Evolutionary conservation across 768 basidiomycete species (phyloP).

Genomic region (Lactarius akahatsu): DNA sequence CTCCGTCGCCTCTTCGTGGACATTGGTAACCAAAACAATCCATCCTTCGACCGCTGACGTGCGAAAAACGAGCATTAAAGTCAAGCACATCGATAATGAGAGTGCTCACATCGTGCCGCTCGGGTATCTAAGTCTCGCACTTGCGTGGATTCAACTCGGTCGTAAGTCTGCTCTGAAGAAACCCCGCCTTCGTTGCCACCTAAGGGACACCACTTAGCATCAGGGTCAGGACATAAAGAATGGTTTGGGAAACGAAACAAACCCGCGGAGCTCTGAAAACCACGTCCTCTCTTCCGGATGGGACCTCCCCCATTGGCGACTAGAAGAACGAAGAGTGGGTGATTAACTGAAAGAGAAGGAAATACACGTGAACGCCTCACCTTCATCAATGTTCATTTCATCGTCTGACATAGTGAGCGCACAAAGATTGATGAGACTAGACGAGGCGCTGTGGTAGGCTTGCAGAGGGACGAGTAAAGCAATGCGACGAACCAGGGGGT

Average conservation of each 20-base stretch:
- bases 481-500: not conserved
- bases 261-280: constrained; percentile 74
- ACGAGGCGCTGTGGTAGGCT: not conserved
- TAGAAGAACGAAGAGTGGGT: constrained; percentile 30
- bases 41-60: constrained; percentile 91
- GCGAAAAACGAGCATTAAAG: constrained; percentile 11
- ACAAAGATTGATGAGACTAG: constrained; percentile 1
- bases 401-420: constrained; percentile 78
- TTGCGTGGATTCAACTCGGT: constrained; percentile 71
- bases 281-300: constrained; percentile 77
- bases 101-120: constrained; percentile 77
- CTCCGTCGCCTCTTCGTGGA: constrained; percentile 98
- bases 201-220: constrained; percentile 31
- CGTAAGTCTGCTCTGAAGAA: constrained; percentile 69
- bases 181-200: constrained; percentile 63
- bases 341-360: constrained; percentile 3
- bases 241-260: constrained; percentile 27
- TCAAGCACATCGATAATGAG: constrained; percentile 25
- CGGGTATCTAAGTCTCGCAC: constrained; percentile 60
- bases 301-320: constrained; percentile 60
- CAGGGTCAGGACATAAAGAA: constrained; percentile 1
- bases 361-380: constrained; percentile 40
- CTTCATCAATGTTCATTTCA: constrained; percentile 90
- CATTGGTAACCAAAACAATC: constrained; percentile 95
- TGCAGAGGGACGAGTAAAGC: not conserved